Evolutionary conservation across 1,284 basidiomycete genomes (phyloP).

Genomic region (Sanghuangporus weigelae): DNA sequence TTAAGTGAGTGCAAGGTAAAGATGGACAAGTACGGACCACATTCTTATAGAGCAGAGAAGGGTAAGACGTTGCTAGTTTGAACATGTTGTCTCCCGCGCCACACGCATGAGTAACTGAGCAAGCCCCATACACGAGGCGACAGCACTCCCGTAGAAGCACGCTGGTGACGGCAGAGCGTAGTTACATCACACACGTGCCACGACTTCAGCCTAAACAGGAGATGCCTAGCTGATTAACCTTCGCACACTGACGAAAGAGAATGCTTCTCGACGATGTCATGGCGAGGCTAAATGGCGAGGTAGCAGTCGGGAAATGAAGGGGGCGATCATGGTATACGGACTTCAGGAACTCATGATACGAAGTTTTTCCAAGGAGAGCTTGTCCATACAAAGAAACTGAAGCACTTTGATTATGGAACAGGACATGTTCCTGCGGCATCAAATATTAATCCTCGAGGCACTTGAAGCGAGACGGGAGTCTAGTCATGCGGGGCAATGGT

Average conservation of each 20-base stretch:
- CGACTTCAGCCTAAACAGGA: not conserved
- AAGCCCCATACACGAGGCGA: slow-evolving; percentile 12
- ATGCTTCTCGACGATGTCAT: slow-evolving; percentile 13
- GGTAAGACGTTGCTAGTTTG: slow-evolving; percentile 1
- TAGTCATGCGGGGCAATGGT: not conserved
- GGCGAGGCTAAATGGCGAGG: slow-evolving; percentile 11
- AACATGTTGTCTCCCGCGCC: slow-evolving; percentile 15
- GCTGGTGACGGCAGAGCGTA: slow-evolving; percentile 6
- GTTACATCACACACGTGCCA: slow-evolving; percentile 13
- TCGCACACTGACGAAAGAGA: slow-evolving; percentile 7
- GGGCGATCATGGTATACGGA: not conserved
- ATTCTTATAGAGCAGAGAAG: slow-evolving; percentile 8
- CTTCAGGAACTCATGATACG: not conserved
- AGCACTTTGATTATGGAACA: not conserved
- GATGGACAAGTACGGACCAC: not conserved
- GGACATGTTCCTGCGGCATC: not conserved
- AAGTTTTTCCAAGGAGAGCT: not conserved
- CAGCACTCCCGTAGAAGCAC: slow-evolving; percentile 6
- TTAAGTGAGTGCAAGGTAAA: not conserved
- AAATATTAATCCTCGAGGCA: slow-evolving; percentile 1
- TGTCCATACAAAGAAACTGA: not conserved
- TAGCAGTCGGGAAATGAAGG: not conserved
- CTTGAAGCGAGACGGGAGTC: not conserved
- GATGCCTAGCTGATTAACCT: slow-evolving; percentile 17
- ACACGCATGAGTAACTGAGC: slow-evolving; percentile 12